Conservation (phyloP, 2,329 filamentous ascomycete species). For the Mycosphaerella arachidis region DNA sequence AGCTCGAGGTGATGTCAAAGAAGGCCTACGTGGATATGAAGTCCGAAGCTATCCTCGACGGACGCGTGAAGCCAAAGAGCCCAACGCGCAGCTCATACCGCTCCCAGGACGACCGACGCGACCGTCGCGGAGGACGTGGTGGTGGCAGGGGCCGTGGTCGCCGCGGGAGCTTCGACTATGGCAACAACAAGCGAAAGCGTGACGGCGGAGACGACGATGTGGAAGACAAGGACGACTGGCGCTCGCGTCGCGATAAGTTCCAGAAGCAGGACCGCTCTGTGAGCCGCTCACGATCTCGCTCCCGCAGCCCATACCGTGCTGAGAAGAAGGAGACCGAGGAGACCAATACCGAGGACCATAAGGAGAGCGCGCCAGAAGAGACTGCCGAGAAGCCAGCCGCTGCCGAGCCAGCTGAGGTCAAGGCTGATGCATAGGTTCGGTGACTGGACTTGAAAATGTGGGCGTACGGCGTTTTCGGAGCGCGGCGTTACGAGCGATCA, state of each 20-base stretch:
- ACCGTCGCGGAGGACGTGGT: conserved; percentile 29
- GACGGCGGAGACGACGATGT: conserved; percentile 21
- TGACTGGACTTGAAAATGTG: neutral
- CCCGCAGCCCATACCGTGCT: conserved; percentile 15
- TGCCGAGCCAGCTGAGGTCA: neutral
- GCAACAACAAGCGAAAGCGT: conserved; percentile 26
- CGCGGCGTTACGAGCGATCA: neutral
- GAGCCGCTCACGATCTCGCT: conserved; percentile 11
- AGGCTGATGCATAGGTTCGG: neutral
- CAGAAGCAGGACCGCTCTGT: conserved; percentile 17
- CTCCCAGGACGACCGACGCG: conserved; percentile 39
- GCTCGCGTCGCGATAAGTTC: conserved; percentile 21
- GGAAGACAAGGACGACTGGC: conserved; percentile 24
- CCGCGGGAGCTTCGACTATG: conserved; percentile 27
- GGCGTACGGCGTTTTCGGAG: neutral
- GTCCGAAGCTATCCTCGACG: conserved; percentile 42
- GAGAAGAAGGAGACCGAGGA: conserved; percentile 12
- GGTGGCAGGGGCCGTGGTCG: conserved; percentile 26
- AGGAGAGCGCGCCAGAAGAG: neutral
- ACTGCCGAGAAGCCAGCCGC: neutral
- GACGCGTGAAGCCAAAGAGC: conserved; percentile 34
- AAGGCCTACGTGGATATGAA: conserved; percentile 65
- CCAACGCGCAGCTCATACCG: conserved; percentile 29
- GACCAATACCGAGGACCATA: conserved; percentile 12
- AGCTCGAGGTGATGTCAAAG: conserved; percentile 82